phyloP scores from a whole-genome alignment of 495 filamentous ascomycete genomes.

The Aspergillus affinis region DNA sequence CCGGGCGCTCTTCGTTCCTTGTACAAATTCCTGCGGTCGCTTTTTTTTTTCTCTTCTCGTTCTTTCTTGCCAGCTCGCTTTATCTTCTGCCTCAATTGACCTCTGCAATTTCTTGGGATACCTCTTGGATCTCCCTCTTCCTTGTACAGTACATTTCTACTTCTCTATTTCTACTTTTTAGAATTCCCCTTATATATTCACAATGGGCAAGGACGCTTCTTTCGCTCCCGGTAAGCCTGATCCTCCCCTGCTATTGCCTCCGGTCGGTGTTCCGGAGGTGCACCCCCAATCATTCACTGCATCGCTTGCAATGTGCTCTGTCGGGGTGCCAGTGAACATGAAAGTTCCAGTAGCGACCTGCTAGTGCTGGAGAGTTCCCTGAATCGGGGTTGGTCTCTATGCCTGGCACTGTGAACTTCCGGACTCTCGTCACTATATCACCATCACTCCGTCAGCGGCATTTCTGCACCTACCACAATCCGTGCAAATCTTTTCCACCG shows the following conservation, averaged over 20 bases:
- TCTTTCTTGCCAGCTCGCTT: constrained; percentile 24
- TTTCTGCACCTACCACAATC: background rate
- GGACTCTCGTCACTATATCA: background rate
- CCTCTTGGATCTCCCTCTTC: constrained; percentile 22
- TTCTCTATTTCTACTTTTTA: constrained; percentile 26
- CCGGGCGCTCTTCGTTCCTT: constrained; percentile 9
- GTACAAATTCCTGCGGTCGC: constrained; percentile 36
- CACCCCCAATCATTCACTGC: constrained; percentile 4
- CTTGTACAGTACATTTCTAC: constrained; percentile 39
- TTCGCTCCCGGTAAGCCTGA: constrained; percentile 46
- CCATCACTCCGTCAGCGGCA: background rate
- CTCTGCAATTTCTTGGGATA: constrained; percentile 11
- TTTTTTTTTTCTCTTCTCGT: constrained; percentile 42
- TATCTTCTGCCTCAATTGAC: constrained; percentile 19
- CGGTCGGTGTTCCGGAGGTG: background rate
- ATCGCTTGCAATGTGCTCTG: background rate
- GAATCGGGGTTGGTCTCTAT: background rate
- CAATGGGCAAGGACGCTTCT: constrained; percentile 47
- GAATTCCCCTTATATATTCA: constrained; percentile 29
- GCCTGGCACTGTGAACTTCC: background rate
- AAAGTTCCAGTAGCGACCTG: background rate
- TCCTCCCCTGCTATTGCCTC: constrained; percentile 16
- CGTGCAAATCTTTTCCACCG: background rate
- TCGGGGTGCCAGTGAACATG: background rate
- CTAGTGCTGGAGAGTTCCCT: background rate